Evolutionary conservation across 2,329 filamentous ascomycete species (phyloP).

Genomic region (Paracoccidioides lutzii): DNA sequence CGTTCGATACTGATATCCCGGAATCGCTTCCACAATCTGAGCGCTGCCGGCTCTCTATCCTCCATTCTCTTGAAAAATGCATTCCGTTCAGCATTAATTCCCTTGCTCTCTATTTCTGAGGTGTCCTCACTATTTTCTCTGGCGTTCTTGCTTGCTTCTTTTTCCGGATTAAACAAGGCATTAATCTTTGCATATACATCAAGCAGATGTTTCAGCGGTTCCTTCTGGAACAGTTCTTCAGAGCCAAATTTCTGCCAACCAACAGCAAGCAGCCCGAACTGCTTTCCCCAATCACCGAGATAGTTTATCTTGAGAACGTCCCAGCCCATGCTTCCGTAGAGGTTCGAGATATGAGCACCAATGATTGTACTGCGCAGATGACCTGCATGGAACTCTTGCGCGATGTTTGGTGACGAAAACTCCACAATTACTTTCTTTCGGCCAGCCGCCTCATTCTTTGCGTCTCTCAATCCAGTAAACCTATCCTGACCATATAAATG

Average conservation of each 20-base stretch:
- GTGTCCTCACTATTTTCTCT: slow-evolving; percentile 30
- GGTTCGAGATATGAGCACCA: slow-evolving; percentile 56
- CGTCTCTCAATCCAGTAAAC: slow-evolving; percentile 48
- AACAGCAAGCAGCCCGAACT: slow-evolving; percentile 51
- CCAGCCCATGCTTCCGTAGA: slow-evolving; percentile 57
- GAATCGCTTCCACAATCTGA: slow-evolving; percentile 53
- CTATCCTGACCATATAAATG: slow-evolving; percentile 52
- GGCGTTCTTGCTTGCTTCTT: slow-evolving; percentile 48
- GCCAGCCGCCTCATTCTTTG: slow-evolving; percentile 43
- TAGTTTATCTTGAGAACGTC: slow-evolving; percentile 62
- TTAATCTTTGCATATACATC: slow-evolving; percentile 71
- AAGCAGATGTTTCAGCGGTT: slow-evolving; percentile 72
- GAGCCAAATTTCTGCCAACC: slow-evolving; percentile 64
- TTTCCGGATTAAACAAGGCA: slow-evolving; percentile 49
- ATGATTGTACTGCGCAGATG: slow-evolving; percentile 68
- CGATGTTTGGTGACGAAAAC: slow-evolving; percentile 77
- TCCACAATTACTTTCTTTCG: slow-evolving; percentile 62
- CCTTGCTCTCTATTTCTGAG: slow-evolving; percentile 31
- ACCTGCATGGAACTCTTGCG: slow-evolving; percentile 66
- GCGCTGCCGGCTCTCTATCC: slow-evolving; percentile 48
- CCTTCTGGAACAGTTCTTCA: slow-evolving; percentile 55
- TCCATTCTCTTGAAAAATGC: slow-evolving; percentile 58
- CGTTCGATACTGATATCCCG: slow-evolving; percentile 53
- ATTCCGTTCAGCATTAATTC: slow-evolving; percentile 33
- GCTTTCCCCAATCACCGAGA: slow-evolving; percentile 59